Percentiles rank a stretch among this genome's conserved stretches.
Evolutionary conservation across 2,329 filamentous ascomycete species (phyloP).

Genomic region (Catunica adiposa): DNA sequence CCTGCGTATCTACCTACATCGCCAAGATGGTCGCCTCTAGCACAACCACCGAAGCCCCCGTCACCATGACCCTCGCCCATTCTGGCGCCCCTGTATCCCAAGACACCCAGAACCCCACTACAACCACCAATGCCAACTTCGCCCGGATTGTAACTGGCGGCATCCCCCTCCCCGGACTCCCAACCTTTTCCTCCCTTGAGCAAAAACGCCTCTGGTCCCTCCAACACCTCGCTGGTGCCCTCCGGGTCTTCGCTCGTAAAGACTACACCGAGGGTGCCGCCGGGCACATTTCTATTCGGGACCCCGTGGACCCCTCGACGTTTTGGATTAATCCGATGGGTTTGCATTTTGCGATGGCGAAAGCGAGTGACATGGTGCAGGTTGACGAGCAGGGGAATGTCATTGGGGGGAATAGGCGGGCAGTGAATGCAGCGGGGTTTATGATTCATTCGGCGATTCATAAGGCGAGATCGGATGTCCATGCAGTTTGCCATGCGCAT

Average conservation of each 20-base stretch:
- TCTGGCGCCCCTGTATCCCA: neutral
- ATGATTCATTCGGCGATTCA: slow-evolving; percentile 45
- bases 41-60: neutral
- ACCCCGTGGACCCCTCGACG: slow-evolving; percentile 39
- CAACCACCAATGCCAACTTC: slow-evolving; percentile 9
- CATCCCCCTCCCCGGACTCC: slow-evolving; percentile 10
- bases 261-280: slow-evolving; percentile 43
- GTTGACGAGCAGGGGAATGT: slow-evolving; percentile 42
- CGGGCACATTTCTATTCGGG: slow-evolving; percentile 48
- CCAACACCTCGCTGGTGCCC: slow-evolving; percentile 29
- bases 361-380: slow-evolving; percentile 44
- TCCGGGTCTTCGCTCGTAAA: slow-evolving; percentile 30
- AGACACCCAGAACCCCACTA: neutral
- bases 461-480: slow-evolving; percentile 40
- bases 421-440: slow-evolving; percentile 46
- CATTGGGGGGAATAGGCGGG: slow-evolving; percentile 38
- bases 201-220: slow-evolving; percentile 22
- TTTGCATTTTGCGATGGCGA: slow-evolving; percentile 44
- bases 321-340: slow-evolving; percentile 54
- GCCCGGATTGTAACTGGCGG: slow-evolving; percentile 9
- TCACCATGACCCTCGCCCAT: neutral
- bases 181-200: slow-evolving; percentile 14
- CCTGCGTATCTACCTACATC: neutral
- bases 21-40: slow-evolving; percentile 6
- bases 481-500: slow-evolving; percentile 46